Percentiles rank a stretch among this genome's conserved stretches.
Evolutionary conservation across 2,329 filamentous ascomycete genomes (phyloP).

Genomic region (Hymenoscyphus salicellus): DNA sequence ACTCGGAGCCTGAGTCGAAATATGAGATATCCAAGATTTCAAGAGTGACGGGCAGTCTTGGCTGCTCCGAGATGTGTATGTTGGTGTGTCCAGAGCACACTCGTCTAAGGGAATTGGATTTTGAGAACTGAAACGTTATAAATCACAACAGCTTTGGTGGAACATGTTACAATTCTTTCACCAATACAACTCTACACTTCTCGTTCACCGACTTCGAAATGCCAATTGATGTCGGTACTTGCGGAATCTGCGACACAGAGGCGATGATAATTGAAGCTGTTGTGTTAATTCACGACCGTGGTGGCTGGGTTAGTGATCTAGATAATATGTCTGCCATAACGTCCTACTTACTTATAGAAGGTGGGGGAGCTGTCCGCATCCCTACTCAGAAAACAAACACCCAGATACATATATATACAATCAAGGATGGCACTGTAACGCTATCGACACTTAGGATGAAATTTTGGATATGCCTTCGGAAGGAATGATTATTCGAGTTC

Average conservation of each 20-base stretch:
- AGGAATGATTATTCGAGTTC: conserved; percentile 1
- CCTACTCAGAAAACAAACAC: too few relatives aligned
- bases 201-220: background rate
- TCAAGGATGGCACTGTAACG: too few relatives aligned
- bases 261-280: background rate
- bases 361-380: too few relatives aligned
- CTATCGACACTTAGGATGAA: conserved; percentile 16
- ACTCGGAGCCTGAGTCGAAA: background rate
- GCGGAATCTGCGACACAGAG: background rate
- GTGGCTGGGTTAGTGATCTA: background rate
- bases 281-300: background rate
- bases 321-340: background rate
- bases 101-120: background rate
- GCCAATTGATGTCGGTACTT: background rate
- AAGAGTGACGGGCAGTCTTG: background rate
- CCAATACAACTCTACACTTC: background rate
- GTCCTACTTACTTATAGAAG: too few relatives aligned
- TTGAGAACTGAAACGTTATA: background rate
- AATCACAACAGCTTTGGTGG: background rate
- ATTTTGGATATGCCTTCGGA: conserved; percentile 8
- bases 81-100: background rate
- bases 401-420: too few relatives aligned
- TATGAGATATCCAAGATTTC: background rate
- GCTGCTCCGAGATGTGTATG: background rate
- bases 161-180: background rate